phyloP scores from a whole-genome alignment of 192 early-diverging fungal genomes.

The Umbelopsis sp. region DNA sequence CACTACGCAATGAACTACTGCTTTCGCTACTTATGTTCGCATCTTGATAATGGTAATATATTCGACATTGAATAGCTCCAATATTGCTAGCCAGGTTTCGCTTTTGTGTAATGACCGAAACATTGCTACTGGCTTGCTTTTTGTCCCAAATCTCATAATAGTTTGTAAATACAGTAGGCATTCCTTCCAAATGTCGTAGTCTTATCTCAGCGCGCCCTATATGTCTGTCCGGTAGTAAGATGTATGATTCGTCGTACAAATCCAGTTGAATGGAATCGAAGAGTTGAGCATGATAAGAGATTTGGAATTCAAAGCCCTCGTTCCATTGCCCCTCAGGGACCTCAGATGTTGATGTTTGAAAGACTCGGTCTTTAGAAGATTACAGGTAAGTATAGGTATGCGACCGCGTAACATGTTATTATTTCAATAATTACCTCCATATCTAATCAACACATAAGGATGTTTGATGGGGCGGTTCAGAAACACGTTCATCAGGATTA shows the following conservation, averaged over 20 bases:
- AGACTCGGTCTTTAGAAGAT: conserved; percentile 54
- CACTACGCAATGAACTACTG: neutral
- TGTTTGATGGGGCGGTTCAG: conserved; percentile 60
- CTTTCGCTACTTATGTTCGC: conserved; percentile 13
- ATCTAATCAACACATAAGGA: conserved; percentile 65
- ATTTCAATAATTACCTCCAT: conserved; percentile 48
- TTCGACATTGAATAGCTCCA: conserved; percentile 68
- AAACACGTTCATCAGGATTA: conserved; percentile 28
- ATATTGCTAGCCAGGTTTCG: conserved; percentile 50
- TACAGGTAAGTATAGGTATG: neutral
- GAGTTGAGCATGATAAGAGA: conserved; percentile 74
- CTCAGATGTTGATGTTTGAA: conserved; percentile 65
- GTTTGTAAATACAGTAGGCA: conserved; percentile 70
- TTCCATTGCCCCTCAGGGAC: conserved; percentile 64
- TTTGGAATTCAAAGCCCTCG: conserved; percentile 70
- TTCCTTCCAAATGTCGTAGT: conserved; percentile 57
- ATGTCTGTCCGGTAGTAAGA: conserved; percentile 63
- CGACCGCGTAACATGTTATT: neutral
- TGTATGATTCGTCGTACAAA: conserved; percentile 61
- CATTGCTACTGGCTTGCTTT: conserved; percentile 62
- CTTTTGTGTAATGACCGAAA: conserved; percentile 51
- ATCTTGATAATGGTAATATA: conserved; percentile 66
- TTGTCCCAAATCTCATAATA: conserved; percentile 83
- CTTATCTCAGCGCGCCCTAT: conserved; percentile 72
- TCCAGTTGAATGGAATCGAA: conserved; percentile 74